Evolutionary conservation across 1,284 basidiomycete genomes (phyloP), one percentile per base, ranked within the genome.

Genomic region (Rhodotorula sp.): DNA sequence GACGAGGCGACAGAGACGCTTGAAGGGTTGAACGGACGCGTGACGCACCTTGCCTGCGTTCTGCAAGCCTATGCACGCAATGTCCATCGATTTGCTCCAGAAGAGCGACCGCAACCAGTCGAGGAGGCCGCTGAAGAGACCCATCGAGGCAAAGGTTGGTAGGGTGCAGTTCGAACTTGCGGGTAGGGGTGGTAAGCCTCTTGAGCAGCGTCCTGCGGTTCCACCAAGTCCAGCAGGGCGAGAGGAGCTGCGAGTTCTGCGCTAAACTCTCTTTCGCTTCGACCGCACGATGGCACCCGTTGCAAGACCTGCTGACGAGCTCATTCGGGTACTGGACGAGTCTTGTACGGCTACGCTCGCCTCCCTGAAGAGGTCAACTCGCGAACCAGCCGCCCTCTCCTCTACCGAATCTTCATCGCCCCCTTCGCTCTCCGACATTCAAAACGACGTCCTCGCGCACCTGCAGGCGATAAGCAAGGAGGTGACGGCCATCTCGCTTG

Each of bases 1-100:
- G 40, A 44, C 13, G 40, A 44, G 34, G 40, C 40, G 40, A 44
- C 5, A 13, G 40, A 44, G 40, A 44, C 40, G 40, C 40, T 13
- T 44, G 40, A 13, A 28, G 40, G 28, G 9, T 48, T 2, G 24
- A 4, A 13, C 24, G 24, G 9, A 28, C 28, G 20, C 8, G 18
- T 2, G 6, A 51, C 65, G 20, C 18, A 75, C 73, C 75, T 81
- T 81, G 54, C 81, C 81, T 9, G 80, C 80, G 37, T 79, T 79
- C 84, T 97, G 94, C 44, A 98, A 82, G 48, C 95, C 95, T 55
- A 98, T 91, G 37, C 97, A 88, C 18, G 92, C 91, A 75, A 98
- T 89, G 80, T 98, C 95, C 58, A 94, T 88, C 52, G 89, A 85
- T 77, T 92, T 95, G 50, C 91, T 87, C 82, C 94, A 97, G 85